phyloP scores from a whole-genome alignment of 768 basidiomycete genomes.

The Hypholoma fasciculare region DNA sequence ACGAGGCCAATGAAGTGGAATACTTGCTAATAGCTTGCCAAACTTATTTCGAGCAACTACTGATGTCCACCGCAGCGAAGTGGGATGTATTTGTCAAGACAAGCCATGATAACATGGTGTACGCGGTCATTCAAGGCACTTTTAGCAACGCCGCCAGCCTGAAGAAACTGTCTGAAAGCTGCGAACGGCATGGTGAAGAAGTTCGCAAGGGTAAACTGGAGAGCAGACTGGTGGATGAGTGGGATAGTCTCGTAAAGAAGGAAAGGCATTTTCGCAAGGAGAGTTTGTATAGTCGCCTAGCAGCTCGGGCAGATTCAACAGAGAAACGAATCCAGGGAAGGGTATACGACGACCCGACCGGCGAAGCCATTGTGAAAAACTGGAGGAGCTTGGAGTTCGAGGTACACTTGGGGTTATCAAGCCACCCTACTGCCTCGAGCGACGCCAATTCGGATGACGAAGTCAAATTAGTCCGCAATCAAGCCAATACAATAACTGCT shows the following conservation, averaged over 20 bases:
- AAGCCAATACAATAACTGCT: no score
- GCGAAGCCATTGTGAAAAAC: neutral
- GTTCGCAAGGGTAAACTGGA: conserved; percentile 1
- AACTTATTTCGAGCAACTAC: neutral
- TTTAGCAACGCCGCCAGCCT: neutral
- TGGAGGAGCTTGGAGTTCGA: neutral
- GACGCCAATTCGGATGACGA: no score
- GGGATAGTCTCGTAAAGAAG: neutral
- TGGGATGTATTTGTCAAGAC: neutral
- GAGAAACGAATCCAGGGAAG: neutral
- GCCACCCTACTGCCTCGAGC: no score
- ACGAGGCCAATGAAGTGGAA: conserved; percentile 7
- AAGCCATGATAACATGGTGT: neutral
- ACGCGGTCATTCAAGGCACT: neutral
- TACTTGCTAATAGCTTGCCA: conserved; percentile 4
- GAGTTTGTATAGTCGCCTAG: neutral
- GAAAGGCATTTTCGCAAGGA: neutral
- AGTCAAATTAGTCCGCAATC: neutral
- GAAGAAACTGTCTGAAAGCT: neutral
- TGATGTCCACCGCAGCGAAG: neutral
- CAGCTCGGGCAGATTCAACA: neutral
- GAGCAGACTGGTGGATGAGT: neutral
- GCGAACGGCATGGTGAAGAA: neutral
- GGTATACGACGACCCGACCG: neutral
- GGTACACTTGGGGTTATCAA: neutral